Conservation (phyloP, 1,284 basidiomycete genomes). For the Chondrostereum purpureum region DNA sequence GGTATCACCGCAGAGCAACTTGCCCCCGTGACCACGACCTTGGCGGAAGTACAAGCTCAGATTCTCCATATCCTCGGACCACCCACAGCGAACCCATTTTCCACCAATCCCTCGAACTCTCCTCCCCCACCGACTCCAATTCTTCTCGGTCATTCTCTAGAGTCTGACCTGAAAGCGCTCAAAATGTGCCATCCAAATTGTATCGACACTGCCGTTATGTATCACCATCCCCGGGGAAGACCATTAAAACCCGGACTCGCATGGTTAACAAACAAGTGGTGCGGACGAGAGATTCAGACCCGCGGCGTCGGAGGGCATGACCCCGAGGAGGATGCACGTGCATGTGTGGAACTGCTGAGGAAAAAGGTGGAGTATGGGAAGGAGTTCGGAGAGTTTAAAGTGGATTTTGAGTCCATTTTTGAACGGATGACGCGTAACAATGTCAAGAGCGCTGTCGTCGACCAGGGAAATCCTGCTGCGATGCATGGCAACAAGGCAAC, state of each 20-base stretch:
- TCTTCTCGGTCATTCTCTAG: slow-evolving; percentile 89
- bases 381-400: slow-evolving; percentile 80
- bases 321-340: slow-evolving; percentile 85
- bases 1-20: slow-evolving; percentile 81
- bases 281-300: slow-evolving; percentile 78
- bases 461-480: slow-evolving; percentile 74
- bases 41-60: slow-evolving; percentile 68
- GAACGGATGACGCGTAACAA: slow-evolving; percentile 64
- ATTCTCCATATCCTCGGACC: slow-evolving; percentile 54
- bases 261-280: slow-evolving; percentile 90
- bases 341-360: slow-evolving; percentile 76
- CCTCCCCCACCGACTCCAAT: slow-evolving; percentile 62
- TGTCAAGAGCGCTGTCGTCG: slow-evolving; percentile 67
- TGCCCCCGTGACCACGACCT: slow-evolving; percentile 62
- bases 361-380: slow-evolving; percentile 77
- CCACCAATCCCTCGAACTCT: slow-evolving; percentile 25
- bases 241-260: slow-evolving; percentile 89
- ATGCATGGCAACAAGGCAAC: slow-evolving; percentile 82
- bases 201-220: slow-evolving; percentile 85
- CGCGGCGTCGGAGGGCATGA: slow-evolving; percentile 79
- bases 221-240: slow-evolving; percentile 83
- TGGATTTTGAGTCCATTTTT: slow-evolving; percentile 81
- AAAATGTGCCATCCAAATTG: slow-evolving; percentile 78
- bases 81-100: slow-evolving; percentile 39
- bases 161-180: slow-evolving; percentile 83